Evolutionary conservation across 2,329 filamentous ascomycete species (phyloP).

Genomic region (Alternaria conjuncta): DNA sequence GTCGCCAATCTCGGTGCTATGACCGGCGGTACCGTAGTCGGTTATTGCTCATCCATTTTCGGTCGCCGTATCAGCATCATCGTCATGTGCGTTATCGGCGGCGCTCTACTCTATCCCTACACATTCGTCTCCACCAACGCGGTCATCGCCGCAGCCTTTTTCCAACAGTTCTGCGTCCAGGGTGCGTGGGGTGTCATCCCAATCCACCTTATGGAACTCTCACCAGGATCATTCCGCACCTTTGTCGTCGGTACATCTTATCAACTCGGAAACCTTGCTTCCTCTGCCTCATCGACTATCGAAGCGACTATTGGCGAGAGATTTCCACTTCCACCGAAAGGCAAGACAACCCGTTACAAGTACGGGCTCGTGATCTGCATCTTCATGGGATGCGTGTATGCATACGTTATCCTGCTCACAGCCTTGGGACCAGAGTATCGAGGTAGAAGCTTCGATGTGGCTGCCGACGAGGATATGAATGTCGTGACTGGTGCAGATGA

Average conservation of each 20-base stretch:
- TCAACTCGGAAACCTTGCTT: constrained; percentile 78
- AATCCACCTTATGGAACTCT: constrained; percentile 79
- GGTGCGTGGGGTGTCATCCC: constrained; percentile 55
- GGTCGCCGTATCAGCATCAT: constrained; percentile 57
- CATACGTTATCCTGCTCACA: constrained; percentile 66
- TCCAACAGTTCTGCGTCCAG: constrained; percentile 65
- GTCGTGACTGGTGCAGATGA: constrained; percentile 25
- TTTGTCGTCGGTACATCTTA: constrained; percentile 77
- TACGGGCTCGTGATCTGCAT: constrained; percentile 89
- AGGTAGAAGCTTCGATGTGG: constrained; percentile 40
- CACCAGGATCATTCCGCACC: constrained; percentile 73
- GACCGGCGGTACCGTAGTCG: constrained; percentile 54
- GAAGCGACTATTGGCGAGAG: constrained; percentile 76
- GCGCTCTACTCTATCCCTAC: constrained; percentile 83
- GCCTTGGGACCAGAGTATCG: constrained; percentile 65
- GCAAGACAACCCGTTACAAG: constrained; percentile 45
- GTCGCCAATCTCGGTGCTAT: constrained; percentile 60
- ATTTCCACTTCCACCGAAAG: constrained; percentile 70
- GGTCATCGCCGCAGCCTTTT: constrained; percentile 82
- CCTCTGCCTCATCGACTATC: constrained; percentile 74
- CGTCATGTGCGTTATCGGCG: constrained; percentile 65
- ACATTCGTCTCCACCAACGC: constrained; percentile 68
- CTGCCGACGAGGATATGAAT: constrained; percentile 43
- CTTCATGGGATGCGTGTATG: constrained; percentile 86
- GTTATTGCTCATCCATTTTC: constrained; percentile 55